Evolutionary conservation across 1,284 basidiomycete species (phyloP).

Genomic region (Phellinidium pouzarii): DNA sequence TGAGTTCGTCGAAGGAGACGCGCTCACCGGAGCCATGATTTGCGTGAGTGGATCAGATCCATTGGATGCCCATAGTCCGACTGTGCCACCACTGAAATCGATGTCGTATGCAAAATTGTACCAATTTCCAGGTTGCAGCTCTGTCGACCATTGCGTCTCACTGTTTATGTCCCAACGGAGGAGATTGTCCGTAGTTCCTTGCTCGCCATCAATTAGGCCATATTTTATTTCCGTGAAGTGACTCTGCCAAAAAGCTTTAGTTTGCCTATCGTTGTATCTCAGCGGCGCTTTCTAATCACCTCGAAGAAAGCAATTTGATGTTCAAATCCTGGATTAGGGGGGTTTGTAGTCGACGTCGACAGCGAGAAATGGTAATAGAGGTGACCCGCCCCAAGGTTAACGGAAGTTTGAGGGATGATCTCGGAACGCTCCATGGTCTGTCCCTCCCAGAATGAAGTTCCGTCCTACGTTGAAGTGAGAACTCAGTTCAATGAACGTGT

Average conservation of each 20-base stretch:
- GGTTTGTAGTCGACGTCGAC: constrained; percentile 23
- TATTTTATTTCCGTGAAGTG: constrained; percentile 27
- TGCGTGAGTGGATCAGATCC: constrained; percentile 19
- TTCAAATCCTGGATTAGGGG: constrained; percentile 22
- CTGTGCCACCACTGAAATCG: constrained; percentile 22
- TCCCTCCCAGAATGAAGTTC: constrained; percentile 23
- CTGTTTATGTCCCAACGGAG: constrained; percentile 23
- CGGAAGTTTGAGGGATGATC: constrained; percentile 26
- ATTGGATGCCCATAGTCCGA: constrained; percentile 24
- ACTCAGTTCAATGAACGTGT: background rate
- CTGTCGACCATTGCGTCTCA: constrained; percentile 22
- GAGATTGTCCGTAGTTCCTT: constrained; percentile 21
- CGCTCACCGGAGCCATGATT: constrained; percentile 19
- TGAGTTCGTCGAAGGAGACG: constrained; percentile 23
- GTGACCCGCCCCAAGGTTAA: constrained; percentile 26
- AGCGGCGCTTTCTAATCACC: constrained; percentile 20
- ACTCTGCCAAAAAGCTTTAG: constrained; percentile 17
- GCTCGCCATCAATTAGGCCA: constrained; percentile 22
- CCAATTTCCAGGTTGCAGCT: constrained; percentile 23
- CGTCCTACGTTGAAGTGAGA: constrained; percentile 15
- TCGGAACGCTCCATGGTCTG: constrained; percentile 26
- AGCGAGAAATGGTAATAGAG: constrained; percentile 28
- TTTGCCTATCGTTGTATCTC: constrained; percentile 14
- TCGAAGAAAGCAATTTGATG: constrained; percentile 26
- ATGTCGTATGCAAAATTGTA: constrained; percentile 25